Evolutionary conservation across 768 basidiomycete species (phyloP).

Genomic region (Suillus subaureus): DNA sequence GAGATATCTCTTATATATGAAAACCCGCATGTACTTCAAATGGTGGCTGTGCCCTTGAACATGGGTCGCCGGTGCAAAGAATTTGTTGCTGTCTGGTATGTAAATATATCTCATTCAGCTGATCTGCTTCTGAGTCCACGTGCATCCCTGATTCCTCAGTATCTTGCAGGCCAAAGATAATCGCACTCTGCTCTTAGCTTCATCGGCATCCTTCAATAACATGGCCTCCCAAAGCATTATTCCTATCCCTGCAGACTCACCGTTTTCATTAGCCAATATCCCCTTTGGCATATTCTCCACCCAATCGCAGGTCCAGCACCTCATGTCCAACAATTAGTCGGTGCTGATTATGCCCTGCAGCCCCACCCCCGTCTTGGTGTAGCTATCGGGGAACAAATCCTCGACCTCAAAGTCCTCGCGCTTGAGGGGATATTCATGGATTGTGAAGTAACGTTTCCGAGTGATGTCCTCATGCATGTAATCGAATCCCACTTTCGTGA

Average conservation of each 20-base stretch:
- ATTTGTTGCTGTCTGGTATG: not conserved
- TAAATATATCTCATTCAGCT: not conserved
- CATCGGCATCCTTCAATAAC: not conserved
- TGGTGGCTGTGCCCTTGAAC: too few species aligned
- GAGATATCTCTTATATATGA: too few species aligned
- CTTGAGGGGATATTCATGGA: not conserved
- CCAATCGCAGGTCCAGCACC: not conserved
- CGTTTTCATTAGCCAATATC: conserved; percentile 9
- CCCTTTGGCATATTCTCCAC: conserved; percentile 11
- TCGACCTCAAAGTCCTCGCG: conserved; percentile 4
- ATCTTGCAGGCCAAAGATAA: not conserved
- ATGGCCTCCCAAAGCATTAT: conserved; percentile 1
- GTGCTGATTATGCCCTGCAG: not conserved
- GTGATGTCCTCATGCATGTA: conserved; percentile 4
- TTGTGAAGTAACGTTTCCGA: not conserved
- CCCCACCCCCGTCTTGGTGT: conserved; percentile 3
- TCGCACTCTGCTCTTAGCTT: too few species aligned
- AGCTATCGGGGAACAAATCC: conserved; percentile 8
- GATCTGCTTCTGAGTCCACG: not conserved
- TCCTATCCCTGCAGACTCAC: conserved; percentile 5
- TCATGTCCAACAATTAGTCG: not conserved
- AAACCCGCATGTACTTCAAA: too few species aligned
- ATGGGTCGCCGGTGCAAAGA: too few species aligned
- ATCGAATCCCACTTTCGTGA: not conserved
- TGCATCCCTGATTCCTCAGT: not conserved